Evolutionary conservation across 148 eudicot genomes (phyloP).

Genomic region (Dianthus caryophyllus): DNA sequence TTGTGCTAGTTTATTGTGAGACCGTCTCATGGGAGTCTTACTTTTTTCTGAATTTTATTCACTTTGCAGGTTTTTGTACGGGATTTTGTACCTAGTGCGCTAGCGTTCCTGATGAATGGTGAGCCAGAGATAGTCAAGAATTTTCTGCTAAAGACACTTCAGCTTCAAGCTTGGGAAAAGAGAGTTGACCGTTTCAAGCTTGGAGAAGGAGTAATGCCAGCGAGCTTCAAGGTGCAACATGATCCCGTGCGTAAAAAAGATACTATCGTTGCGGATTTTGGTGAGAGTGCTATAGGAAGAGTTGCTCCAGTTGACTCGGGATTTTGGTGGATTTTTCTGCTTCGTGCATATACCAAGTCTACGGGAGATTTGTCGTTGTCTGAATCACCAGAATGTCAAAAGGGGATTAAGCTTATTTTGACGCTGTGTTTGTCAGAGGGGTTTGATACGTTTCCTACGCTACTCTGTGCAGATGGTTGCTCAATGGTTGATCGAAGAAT

Average conservation of each 20-base stretch:
- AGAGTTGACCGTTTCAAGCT: conserved; percentile 93
- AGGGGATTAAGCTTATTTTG: conserved; percentile 90
- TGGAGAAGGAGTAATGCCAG: conserved; percentile 99
- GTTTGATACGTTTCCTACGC: conserved; percentile 92
- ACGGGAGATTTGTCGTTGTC: conserved; percentile 82
- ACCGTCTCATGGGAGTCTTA: no score
- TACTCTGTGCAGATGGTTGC: conserved; percentile 97
- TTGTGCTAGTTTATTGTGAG: no score
- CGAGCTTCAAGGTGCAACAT: conserved; percentile 97
- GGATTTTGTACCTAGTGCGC: conserved; percentile 97
- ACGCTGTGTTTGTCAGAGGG: conserved; percentile 86
- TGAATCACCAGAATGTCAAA: conserved; percentile 95
- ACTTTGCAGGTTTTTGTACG: conserved; percentile 81
- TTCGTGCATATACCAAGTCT: conserved; percentile 94
- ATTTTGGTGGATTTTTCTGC: conserved; percentile 98
- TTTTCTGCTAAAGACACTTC: conserved; percentile 82
- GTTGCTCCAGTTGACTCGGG: conserved; percentile 99
- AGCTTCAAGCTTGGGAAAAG: conserved; percentile 98
- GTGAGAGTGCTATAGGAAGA: conserved; percentile 98
- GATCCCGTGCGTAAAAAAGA: conserved; percentile 87
- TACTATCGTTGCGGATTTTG: conserved; percentile 86
- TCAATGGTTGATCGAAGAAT: conserved; percentile 98
- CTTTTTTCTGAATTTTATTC: conserved; percentile 1
- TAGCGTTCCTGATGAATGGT: conserved; percentile 95
- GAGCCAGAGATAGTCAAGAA: conserved; percentile 97